phyloP scores from a whole-genome alignment of 2,329 filamentous ascomycete species.

The Scedosporium aurantiacum region DNA sequence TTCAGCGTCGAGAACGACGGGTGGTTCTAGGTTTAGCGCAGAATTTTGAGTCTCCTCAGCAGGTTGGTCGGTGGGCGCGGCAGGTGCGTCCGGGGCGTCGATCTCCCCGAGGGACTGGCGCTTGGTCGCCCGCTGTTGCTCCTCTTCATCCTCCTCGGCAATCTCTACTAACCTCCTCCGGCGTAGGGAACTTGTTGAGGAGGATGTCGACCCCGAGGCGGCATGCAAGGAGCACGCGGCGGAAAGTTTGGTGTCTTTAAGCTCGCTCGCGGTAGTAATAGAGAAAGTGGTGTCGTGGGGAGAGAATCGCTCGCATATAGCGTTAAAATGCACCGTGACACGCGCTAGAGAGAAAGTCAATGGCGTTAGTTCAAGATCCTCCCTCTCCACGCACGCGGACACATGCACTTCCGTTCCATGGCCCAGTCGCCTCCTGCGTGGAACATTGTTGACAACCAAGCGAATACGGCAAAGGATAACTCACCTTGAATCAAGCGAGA shows the following conservation, averaged over 20 bases:
- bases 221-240: constrained; percentile 83
- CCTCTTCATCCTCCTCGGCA: constrained; percentile 82
- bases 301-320: constrained; percentile 60
- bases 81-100: constrained; percentile 14
- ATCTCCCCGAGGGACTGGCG: constrained; percentile 45
- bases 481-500: constrained; percentile 87
- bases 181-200: constrained; percentile 69
- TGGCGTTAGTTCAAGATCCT: constrained; percentile 1
- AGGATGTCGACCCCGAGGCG: constrained; percentile 74
- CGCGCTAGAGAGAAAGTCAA: constrained; percentile 49
- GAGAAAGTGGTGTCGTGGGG: constrained; percentile 80
- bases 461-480: constrained; percentile 16
- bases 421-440: neutral
- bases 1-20: constrained; percentile 40
- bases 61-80: constrained; percentile 7
- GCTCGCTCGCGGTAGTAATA: constrained; percentile 61
- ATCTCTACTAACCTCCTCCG: constrained; percentile 79
- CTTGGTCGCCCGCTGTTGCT: constrained; percentile 43
- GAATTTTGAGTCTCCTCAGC: constrained; percentile 13
- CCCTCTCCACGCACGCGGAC: neutral
- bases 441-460: neutral
- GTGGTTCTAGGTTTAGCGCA: constrained; percentile 15
- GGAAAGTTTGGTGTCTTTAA: constrained; percentile 80
- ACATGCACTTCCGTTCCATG: neutral
- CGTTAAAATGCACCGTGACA: constrained; percentile 61